Evolutionary conservation across 192 early-diverging fungal species (phyloP).

Genomic region (Coemansia sp.): DNA sequence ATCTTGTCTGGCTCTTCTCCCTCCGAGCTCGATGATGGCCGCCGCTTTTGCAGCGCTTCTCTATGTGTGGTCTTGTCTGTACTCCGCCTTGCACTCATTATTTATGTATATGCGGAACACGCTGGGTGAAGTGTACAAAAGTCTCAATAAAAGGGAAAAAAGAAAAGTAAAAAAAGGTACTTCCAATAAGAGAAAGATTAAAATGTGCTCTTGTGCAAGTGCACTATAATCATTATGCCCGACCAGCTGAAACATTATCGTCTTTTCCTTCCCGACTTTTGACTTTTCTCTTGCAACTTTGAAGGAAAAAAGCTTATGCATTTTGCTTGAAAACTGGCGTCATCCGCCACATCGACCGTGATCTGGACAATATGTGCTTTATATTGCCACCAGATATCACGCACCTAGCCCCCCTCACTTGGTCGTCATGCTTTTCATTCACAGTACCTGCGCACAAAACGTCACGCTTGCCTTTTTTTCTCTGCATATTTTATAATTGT

Average conservation of each 20-base stretch:
- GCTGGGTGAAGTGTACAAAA: background rate
- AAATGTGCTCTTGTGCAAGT: background rate
- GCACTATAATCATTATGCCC: background rate
- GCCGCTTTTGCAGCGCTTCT: constrained; percentile 1
- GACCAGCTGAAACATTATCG: background rate
- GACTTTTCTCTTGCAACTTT: background rate
- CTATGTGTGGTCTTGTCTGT: background rate
- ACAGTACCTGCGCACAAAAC: background rate
- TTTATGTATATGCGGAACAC: background rate
- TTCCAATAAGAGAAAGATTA: background rate
- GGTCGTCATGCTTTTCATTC: background rate
- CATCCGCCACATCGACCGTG: background rate
- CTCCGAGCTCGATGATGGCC: background rate
- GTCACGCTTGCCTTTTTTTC: background rate
- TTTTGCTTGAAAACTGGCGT: background rate
- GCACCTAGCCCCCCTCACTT: background rate
- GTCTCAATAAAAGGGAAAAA: background rate
- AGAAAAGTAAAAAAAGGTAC: background rate
- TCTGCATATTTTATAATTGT: background rate
- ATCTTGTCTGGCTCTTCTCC: background rate
- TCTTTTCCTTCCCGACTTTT: background rate
- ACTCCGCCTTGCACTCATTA: background rate
- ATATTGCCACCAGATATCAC: background rate
- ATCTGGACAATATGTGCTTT: background rate
- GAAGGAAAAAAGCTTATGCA: too few species aligned